Percentiles rank a stretch among this genome's conserved stretches.
phyloP scores from a whole-genome alignment of 1,284 basidiomycete genomes.

The Heterobasidion irregulare region DNA sequence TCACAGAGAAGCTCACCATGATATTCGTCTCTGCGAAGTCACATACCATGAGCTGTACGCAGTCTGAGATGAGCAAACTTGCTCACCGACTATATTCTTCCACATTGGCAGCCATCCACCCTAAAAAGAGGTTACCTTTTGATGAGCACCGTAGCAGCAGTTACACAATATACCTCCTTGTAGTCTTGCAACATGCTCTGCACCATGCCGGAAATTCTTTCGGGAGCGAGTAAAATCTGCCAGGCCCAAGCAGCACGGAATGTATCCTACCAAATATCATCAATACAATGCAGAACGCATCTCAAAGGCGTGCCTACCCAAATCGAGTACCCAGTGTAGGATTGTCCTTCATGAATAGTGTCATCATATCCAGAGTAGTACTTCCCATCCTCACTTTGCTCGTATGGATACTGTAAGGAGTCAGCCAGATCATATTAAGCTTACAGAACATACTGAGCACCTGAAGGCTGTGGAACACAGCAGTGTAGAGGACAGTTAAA shows the following conservation, averaged over 20 bases:
- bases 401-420: constrained; percentile 49
- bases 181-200: constrained; percentile 79
- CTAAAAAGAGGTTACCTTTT: constrained; percentile 22
- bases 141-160: not conserved
- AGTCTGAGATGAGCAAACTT: not conserved
- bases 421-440: not conserved
- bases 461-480: constrained; percentile 61
- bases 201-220: constrained; percentile 69
- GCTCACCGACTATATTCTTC: constrained; percentile 73
- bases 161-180: constrained; percentile 33
- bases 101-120: constrained; percentile 87
- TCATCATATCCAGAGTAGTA: constrained; percentile 71
- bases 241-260: constrained; percentile 76
- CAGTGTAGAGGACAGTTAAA: constrained; percentile 58
- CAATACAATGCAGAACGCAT: not conserved
- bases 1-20: constrained; percentile 34
- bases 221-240: constrained; percentile 70
- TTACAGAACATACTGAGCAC: constrained; percentile 21
- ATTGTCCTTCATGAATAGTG: constrained; percentile 48
- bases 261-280: constrained; percentile 43
- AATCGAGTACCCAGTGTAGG: constrained; percentile 79
- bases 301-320: constrained; percentile 41
- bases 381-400: too few species aligned
- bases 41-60: not conserved
- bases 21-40: constrained; percentile 55